A percentile compares a stretch with the other conserved stretches of the same genome.
Conservation (phyloP, 345 rosid genomes). For the Salix koriyanagi region DNA sequence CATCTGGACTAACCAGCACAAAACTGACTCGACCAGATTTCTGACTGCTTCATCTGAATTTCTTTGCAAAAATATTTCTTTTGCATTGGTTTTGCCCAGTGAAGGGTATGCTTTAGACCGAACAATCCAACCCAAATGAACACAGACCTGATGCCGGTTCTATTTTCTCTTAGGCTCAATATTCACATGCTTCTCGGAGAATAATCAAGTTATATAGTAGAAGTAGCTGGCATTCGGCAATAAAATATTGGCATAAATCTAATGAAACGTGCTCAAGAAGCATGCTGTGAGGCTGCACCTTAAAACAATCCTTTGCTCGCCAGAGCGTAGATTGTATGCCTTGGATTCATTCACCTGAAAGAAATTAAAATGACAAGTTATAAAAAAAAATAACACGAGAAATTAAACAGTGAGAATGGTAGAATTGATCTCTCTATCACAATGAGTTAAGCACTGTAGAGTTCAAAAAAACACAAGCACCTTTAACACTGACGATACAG, state of each 20-base stretch:
- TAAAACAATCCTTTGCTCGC: constrained; percentile 49
- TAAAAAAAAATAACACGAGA: neutral
- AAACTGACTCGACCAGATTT: neutral
- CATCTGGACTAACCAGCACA: neutral
- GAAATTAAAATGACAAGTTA: neutral
- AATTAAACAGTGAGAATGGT: neutral
- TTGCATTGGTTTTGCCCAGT: neutral
- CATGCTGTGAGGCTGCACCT: constrained; percentile 42
- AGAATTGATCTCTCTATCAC: no score
- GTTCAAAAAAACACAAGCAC: constrained; percentile 33
- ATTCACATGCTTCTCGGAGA: neutral
- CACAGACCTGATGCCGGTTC: neutral
- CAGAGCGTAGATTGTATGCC: constrained; percentile 46
- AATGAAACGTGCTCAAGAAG: neutral
- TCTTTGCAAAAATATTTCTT: neutral
- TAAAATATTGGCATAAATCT: neutral
- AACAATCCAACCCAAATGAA: neutral
- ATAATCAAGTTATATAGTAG: no score
- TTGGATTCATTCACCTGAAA: constrained; percentile 77
- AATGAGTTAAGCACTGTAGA: neutral
- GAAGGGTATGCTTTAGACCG: neutral
- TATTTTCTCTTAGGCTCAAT: neutral
- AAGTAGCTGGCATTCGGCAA: no score
- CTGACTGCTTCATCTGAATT: neutral
- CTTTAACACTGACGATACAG: constrained; percentile 89